phyloP scores from a whole-genome alignment of 2,329 filamentous ascomycete genomes.

The Gaeumannomyces sp. region DNA sequence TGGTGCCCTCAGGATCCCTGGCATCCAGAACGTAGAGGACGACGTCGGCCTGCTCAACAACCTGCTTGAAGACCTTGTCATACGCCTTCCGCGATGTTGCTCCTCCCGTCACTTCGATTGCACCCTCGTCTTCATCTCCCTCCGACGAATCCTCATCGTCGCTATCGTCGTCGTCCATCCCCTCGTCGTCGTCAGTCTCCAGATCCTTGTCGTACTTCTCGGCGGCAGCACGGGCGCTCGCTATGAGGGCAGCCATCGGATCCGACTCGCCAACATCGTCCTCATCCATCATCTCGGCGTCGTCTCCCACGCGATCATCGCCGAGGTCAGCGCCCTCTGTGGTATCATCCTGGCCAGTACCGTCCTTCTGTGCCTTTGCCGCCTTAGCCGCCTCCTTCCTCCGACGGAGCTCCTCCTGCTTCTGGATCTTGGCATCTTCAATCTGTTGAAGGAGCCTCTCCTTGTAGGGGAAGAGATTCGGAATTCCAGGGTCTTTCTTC shows the following conservation, averaged over 20 bases:
- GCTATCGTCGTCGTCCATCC: conserved; percentile 34
- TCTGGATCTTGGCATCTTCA: conserved; percentile 76
- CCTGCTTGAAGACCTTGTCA: conserved; percentile 93
- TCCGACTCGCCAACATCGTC: conserved; percentile 65
- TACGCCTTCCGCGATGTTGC: conserved; percentile 75
- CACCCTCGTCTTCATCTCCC: conserved; percentile 49
- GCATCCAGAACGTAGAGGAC: conserved; percentile 91
- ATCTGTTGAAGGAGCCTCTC: conserved; percentile 92
- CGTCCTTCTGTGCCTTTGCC: conserved; percentile 45
- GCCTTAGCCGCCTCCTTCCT: conserved; percentile 68
- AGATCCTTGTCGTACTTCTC: conserved; percentile 64
- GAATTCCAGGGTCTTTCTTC: conserved; percentile 97
- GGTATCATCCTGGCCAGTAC: conserved; percentile 8
- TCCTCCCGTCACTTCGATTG: conserved; percentile 42
- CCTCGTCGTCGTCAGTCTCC: conserved; percentile 52
- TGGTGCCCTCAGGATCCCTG: conserved; percentile 82
- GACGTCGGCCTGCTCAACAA: conserved; percentile 83
- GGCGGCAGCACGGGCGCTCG: conserved; percentile 74
- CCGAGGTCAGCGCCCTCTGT: conserved; percentile 31
- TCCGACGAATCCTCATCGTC: conserved; percentile 39
- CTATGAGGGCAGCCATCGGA: conserved; percentile 86
- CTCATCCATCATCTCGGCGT: conserved; percentile 42
- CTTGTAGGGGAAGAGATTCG: conserved; percentile 96
- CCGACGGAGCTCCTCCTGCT: conserved; percentile 70
- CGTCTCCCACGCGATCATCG: conserved; percentile 14